Base-by-base conservation (phyloP, 805 yeast species). In the Candida incommunis region DNA sequence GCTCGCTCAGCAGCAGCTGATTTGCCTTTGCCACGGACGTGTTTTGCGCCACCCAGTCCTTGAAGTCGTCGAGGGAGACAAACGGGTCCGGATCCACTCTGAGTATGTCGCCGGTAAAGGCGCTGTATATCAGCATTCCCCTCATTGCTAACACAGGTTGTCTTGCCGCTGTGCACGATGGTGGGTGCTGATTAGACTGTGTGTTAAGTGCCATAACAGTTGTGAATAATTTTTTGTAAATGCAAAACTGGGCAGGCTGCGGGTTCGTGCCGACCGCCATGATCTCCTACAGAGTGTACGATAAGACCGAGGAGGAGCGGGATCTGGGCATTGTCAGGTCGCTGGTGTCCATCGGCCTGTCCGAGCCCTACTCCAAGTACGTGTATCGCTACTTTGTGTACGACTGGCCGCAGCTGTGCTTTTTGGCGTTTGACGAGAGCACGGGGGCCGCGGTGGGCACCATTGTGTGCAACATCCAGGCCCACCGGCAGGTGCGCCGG, bases 291-390 rank as follows among this genome's bases (percentile, higher is more conserved):
- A 44, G 55, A 3, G 20, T 27, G 22, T 55, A 54, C 42, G 51
- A 56, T 31, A 43, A 48, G 9, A 41, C 37, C 15, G 41, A 52
- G 18, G 55, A 54, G 25, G 65, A 59, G 43, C 42, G 23, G 20
- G 68, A 64, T 35, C 56, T 65, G 15, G 53, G 47, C 13, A 52
- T 50, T 9, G 61, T 66, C 43, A 59, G 57, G 53, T 56, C 58
- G 9, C 68, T 90, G 41, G 79, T 90, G 9, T 75, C 80, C 35
- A 68, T 67, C 9, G 92, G 88, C 60, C 67, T 92, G 34, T 80
- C 92, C 23, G 98, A 92, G 61, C 97, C 98, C 0, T 92, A 92
- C 59, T 88, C 96, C 3, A 74, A 85, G 18, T 92, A 85, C 56
- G 96, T 92, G 2, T 92, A 88, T 62, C 73, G 95, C 58, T 92